Conservation (phyloP, 768 basidiomycete genomes). For the Termitomyces heimii region DNA sequence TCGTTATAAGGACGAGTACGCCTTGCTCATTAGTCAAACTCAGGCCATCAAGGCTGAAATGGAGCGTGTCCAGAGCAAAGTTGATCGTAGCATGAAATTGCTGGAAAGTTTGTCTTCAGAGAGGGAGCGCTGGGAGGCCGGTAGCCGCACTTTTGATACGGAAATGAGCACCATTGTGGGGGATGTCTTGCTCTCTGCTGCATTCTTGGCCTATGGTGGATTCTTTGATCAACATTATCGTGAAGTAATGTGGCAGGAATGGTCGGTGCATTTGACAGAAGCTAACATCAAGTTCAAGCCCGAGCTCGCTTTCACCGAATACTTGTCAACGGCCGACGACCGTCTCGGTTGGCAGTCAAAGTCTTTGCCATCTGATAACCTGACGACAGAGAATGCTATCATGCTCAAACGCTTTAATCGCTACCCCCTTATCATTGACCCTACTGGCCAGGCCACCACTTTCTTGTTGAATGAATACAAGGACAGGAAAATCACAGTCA, state of each 20-base stretch:
- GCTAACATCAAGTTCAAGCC: conserved; percentile 89
- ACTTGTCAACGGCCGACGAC: conserved; percentile 95
- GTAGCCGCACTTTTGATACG: conserved; percentile 91
- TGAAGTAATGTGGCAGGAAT: conserved; percentile 95
- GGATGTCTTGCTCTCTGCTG: conserved; percentile 91
- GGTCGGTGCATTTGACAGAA: conserved; percentile 83
- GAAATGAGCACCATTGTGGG: conserved; percentile 99
- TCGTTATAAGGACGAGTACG: conserved; percentile 96
- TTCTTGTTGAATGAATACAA: conserved; percentile 94
- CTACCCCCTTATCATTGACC: conserved; percentile 96
- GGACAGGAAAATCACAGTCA: conserved; percentile 95
- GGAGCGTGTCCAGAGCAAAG: conserved; percentile 96
- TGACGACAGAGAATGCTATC: conserved; percentile 98
- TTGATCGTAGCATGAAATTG: conserved; percentile 94
- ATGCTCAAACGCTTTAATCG: conserved; percentile 98
- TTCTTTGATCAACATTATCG: conserved; percentile 99
- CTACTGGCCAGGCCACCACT: conserved; percentile 93
- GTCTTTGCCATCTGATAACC: conserved; percentile 89
- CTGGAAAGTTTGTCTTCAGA: conserved; percentile 94
- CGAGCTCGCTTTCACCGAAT: conserved; percentile 91
- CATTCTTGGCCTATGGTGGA: conserved; percentile 94
- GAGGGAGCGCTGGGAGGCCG: conserved; percentile 87
- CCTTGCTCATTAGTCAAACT: conserved; percentile 91
- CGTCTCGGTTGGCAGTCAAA: conserved; percentile 94
- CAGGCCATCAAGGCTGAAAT: conserved; percentile 97